Evolutionary conservation across 169 alveolate species (phyloP).

Genomic region (Cryptosporidium ubiquitum): DNA sequence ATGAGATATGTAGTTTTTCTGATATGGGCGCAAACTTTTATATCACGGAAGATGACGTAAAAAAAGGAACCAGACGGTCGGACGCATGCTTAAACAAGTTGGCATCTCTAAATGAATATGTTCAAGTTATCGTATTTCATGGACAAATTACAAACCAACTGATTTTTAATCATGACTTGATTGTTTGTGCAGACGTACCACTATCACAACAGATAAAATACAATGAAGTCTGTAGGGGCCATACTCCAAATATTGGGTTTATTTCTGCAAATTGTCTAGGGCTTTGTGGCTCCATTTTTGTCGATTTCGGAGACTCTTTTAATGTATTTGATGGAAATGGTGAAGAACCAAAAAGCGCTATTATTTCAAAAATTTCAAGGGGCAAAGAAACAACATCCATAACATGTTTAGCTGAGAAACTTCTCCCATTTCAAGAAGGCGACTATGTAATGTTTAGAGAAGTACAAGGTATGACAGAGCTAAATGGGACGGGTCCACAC

Average conservation of each 20-base stretch:
- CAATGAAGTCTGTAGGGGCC: constrained; percentile 75
- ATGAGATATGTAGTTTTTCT: constrained; percentile 82
- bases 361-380: constrained; percentile 84
- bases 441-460: constrained; percentile 94
- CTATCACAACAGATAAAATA: constrained; percentile 39
- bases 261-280: constrained; percentile 84
- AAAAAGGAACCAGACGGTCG: constrained; percentile 81
- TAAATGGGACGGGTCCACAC: constrained; percentile 91
- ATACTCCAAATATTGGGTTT: constrained; percentile 77
- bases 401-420: constrained; percentile 85
- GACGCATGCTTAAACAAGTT: constrained; percentile 89
- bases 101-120: constrained; percentile 93
- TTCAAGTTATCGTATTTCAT: constrained; percentile 79
- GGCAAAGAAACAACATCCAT: constrained; percentile 77
- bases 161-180: constrained; percentile 82
- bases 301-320: constrained; percentile 94
- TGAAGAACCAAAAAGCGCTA: constrained; percentile 87
- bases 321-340: constrained; percentile 87
- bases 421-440: constrained; percentile 94
- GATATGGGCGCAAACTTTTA: constrained; percentile 96
- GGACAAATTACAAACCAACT: constrained; percentile 80
- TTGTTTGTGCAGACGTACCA: constrained; percentile 84
- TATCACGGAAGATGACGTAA: constrained; percentile 89
- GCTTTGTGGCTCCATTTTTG: constrained; percentile 94
- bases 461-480: constrained; percentile 96